Base-by-base conservation (phyloP, 1,284 basidiomycete species). In the Peniophora sp. region DNA sequence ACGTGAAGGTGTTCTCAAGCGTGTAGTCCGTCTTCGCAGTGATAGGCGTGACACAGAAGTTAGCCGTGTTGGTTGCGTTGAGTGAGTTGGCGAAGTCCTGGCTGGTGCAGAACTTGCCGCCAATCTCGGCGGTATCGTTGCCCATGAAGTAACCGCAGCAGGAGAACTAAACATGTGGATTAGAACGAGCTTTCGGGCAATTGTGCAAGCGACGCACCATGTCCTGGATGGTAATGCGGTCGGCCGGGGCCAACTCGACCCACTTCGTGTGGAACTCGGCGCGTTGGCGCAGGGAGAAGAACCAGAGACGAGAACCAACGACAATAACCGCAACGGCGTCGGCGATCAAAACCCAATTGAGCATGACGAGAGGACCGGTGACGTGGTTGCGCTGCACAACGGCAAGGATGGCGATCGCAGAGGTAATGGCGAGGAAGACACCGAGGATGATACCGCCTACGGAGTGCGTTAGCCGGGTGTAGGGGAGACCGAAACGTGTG, bases 121-220 rank as follows among this genome's bases (percentile, higher is more conserved):
- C 76, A 23, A 82, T 69, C 50, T 74, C 77, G 42, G 75, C 71
- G 3, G 71, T 62, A 57, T 89, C 85, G 3, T 79, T 79, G 14
- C 74, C 73, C 51, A 76, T 76, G 66, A 86, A 86, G 66, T 91
- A 94, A 10, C 91, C 91, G 59, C 91, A 94, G 69, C 92, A 93
- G 51, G 69, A 64, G 60, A 89, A 75, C 86, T 89, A 53, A 43
- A 36, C n/a, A 15, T 45, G 37, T 12, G 15, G 20, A 35, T 12
- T n/a, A 34, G 39, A 51, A 45, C 43, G 52, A 42, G 15, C 47
- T 39, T 36, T 36, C 20, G 32, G 48, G 37, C 22, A 10, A 41
- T 18, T 18, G 11, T 34, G 15, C 34, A 37, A 60, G 35, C 2
- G 3, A 57, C 75, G 51, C 57, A 88, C 88, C 71, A 74, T 67